Evolutionary conservation across 495 filamentous ascomycete species (phyloP), one percentile per base, ranked within the genome.

Genomic region (Tuber microsphaerosporum): DNA sequence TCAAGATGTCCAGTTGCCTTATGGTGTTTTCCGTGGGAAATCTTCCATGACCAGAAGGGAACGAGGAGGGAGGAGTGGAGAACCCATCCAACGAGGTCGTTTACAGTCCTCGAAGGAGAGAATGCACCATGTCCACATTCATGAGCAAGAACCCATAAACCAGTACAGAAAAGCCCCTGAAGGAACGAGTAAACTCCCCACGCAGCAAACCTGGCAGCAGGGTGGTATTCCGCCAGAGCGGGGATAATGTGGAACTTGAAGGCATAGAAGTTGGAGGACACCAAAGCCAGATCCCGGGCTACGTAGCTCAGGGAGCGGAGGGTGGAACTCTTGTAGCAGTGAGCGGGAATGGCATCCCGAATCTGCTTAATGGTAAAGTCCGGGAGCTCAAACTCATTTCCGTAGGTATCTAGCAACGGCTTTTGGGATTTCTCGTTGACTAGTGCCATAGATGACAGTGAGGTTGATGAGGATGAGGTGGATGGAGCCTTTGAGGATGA

Each of bases 1-100:
- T 94, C 93, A 80, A 99, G 87, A 88, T 99, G 88, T 76, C 94
- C 95, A 61, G 95, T 99, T 71, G 93, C 93, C 87, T 97, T 94
- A 88, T 97, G 93, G 86, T 97, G 93, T 88, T 94, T 93, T 84
- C 92, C 90, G 86, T 97, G 93, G 76, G 92, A 93, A 84, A 95
- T 91, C 86, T 94, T 93, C 93, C 93, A 97, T 78, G 92, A 93
- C 85, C 93, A 95, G 86, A 94, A 97, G 41, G 93, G 93, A 41
- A 95, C 93, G 46, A 96, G 85, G 72, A 97, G 87, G 48, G 89
- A 85, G 26, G 92, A 94, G 85, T 97, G 93, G 77, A 92, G 88
- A 83, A 93, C 83, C 89, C 92, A 94, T 77, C 93, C 93, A 74
- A 93, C 90, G n/a, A 90, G 89, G 84, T 95, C 92, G 85, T 95